Percentiles rank a stretch among this genome's conserved stretches.
These are phyloP conservation scores for Chalaropsis ovoidea DNA, from an alignment of 2,329 filamentous ascomycete genomes.

Conservation along the genomic window DNA sequence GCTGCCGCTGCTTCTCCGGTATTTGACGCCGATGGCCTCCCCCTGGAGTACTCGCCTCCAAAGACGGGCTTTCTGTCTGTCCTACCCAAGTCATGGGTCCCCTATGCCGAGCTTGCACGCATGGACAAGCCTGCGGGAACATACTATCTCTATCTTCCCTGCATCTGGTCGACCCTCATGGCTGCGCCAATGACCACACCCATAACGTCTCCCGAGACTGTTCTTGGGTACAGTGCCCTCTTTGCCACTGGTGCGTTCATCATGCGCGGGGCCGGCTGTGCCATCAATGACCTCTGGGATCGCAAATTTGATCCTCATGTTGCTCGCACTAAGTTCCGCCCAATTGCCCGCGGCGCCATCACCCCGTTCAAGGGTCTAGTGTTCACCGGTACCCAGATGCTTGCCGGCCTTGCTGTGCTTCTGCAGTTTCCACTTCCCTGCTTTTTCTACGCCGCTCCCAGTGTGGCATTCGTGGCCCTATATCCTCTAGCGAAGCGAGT, in stretches of 20 bases:
- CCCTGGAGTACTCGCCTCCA: slow-evolving; percentile 52
- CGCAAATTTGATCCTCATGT: slow-evolving; percentile 77
- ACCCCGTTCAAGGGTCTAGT: slow-evolving; percentile 59
- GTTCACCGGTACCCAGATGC: slow-evolving; percentile 64
- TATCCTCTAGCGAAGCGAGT: slow-evolving; percentile 81
- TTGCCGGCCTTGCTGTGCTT: slow-evolving; percentile 62
- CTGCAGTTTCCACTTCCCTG: slow-evolving; percentile 66
- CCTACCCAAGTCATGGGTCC: slow-evolving; percentile 60
- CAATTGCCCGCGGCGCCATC: slow-evolving; percentile 69
- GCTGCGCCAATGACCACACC: slow-evolving; percentile 60
- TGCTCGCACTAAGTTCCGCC: slow-evolving; percentile 61
- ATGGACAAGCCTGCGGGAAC: slow-evolving; percentile 73
- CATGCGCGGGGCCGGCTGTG: slow-evolving; percentile 81
- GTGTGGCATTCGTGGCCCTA: slow-evolving; percentile 58
- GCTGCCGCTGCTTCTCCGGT: neutral
- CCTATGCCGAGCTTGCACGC: slow-evolving; percentile 72
- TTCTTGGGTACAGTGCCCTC: slow-evolving; percentile 54
- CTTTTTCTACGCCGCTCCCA: slow-evolving; percentile 68
- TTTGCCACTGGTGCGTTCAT: slow-evolving; percentile 69
- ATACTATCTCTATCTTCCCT: slow-evolving; percentile 78
- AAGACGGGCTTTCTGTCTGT: slow-evolving; percentile 58
- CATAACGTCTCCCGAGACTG: slow-evolving; percentile 48
- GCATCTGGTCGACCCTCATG: slow-evolving; percentile 72
- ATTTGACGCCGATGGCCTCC: slow-evolving; percentile 22
- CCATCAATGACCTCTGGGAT: slow-evolving; percentile 87